Evolutionary conservation across 345 rosid species (phyloP), one percentile per base, ranked within the genome.

Genomic region (Eucalyptus dawsonii): DNA sequence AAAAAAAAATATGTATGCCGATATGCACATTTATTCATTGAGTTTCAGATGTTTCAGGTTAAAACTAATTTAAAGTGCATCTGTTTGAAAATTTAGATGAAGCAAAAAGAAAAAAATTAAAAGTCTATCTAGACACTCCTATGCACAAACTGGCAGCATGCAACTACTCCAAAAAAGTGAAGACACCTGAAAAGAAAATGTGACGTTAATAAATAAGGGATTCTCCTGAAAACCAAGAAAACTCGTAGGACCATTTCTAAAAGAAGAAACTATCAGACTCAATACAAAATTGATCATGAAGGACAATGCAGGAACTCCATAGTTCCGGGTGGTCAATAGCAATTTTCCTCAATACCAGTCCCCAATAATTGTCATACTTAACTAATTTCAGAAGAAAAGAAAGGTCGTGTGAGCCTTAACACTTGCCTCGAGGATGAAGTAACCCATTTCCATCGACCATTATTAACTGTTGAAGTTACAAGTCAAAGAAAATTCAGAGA

Each of bases 391-490:
- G 47, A 76, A 76, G 85, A 40, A 40, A 76, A 76, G 9, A 76
- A 76, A 76, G 47, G 27, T 40, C 24, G 47, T 21, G 85, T 40
- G 47, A 76, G 47, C 47, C 85, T 40, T 88, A 50, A 65, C 87
- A 89, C 93, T 90, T 91, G 94, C 99, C 99, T 93, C 97, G 95
- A 80, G 99, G 97, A 92, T 98, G 99, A 92, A 97, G 99, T 86
- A 97, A 89, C 50, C 99, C 99, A 91, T 97, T 97, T 86, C 98
- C 99, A 94, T 98, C 99, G 51, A 97, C 99, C 94, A 96, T 91
- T 50, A 97, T 65, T 88, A 97, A 92, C 99, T 97, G 95, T 87
- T 27, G 27, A 76, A 86, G 44, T 65, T 16, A 17, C 22, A 16
- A 62, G 76, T 27, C 49, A 37, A 89, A 62, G 72, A 31, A 60